Evolutionary conservation across 495 filamentous ascomycete species (phyloP).

Genomic region (Podospora conica): DNA sequence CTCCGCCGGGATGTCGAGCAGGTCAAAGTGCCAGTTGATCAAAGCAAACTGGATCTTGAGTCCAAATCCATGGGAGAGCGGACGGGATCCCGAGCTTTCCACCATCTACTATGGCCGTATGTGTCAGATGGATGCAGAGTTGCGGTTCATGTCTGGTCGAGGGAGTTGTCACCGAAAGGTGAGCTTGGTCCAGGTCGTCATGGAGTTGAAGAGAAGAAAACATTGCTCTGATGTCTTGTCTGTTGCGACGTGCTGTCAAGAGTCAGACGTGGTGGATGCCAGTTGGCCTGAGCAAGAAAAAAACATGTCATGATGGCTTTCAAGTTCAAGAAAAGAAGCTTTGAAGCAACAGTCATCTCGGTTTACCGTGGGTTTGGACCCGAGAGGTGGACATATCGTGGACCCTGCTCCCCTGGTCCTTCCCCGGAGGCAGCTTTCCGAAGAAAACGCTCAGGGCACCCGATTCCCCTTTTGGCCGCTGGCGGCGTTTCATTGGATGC

Average conservation of each 20-base stretch:
- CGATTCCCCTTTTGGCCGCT: neutral
- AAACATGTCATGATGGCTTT: neutral
- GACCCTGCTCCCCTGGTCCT: too few species aligned
- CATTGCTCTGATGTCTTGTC: too few species aligned
- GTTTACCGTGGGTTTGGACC: neutral
- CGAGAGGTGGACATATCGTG: neutral
- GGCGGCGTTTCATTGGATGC: neutral
- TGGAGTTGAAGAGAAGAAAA: too few species aligned
- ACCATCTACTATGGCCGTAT: too few species aligned
- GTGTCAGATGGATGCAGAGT: too few species aligned
- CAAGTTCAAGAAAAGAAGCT: neutral
- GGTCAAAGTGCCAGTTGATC: conserved; percentile 35
- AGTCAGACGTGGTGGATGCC: too few species aligned
- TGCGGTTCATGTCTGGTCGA: too few species aligned
- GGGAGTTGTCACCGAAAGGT: too few species aligned
- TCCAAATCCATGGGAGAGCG: conserved; percentile 41
- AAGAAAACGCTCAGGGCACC: neutral
- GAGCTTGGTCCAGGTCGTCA: too few species aligned
- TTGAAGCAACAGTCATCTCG: neutral
- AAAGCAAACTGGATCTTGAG: conserved; percentile 30
- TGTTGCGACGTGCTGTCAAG: too few species aligned
- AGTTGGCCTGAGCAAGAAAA: too few species aligned
- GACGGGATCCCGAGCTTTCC: conserved; percentile 47
- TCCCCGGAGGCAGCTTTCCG: neutral
- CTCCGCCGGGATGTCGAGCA: conserved; percentile 15